Evolutionary conservation across 2,329 filamentous ascomycete species (phyloP).

Genomic region (Cladosporium sp.): DNA sequence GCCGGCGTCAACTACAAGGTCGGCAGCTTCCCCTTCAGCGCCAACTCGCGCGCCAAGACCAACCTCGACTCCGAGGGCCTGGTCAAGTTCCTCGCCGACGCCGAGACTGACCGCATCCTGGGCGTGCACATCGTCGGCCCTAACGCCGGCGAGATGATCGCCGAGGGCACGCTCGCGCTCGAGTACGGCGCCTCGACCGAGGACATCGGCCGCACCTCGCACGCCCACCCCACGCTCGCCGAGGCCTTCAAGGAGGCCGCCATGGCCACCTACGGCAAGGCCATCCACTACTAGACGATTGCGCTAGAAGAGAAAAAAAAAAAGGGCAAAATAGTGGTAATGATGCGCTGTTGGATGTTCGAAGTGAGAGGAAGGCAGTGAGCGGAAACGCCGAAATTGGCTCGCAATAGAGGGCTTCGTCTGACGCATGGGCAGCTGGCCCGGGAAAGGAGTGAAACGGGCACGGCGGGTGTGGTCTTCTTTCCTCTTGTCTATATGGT

Average conservation of each 20-base stretch:
- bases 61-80: constrained; percentile 93
- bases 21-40: constrained; percentile 93
- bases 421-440: too few species aligned
- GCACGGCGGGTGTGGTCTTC: neutral
- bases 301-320: neutral
- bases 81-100: constrained; percentile 95
- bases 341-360: too few species aligned
- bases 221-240: constrained; percentile 90
- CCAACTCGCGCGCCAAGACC: constrained; percentile 98
- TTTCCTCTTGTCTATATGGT: constrained; percentile 2
- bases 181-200: constrained; percentile 96
- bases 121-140: constrained; percentile 85
- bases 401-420: too few species aligned
- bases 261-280: constrained; percentile 92
- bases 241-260: constrained; percentile 99
- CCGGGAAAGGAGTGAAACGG: too few species aligned
- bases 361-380: too few species aligned
- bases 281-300: constrained; percentile 72
- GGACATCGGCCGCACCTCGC: constrained; percentile 89
- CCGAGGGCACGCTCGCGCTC: constrained; percentile 86
- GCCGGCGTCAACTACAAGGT: constrained; percentile 85
- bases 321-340: neutral
- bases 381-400: too few species aligned
- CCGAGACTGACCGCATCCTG: constrained; percentile 90
- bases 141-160: constrained; percentile 98